Conservation (phyloP, 768 basidiomycete genomes). For the Porphyrellus cyaneotinctus region DNA sequence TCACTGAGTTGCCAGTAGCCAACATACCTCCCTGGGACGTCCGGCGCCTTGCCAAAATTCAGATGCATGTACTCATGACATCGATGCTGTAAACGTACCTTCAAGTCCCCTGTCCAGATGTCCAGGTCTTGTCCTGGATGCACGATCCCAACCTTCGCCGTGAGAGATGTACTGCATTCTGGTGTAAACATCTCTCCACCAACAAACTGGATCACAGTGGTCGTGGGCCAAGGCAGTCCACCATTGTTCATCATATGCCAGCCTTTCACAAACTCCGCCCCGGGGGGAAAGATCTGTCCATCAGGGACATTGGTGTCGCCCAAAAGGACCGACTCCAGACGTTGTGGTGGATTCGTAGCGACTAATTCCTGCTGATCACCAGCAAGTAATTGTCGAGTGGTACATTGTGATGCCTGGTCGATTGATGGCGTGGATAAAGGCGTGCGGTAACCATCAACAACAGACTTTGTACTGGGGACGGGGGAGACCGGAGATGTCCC, state of each 20-base stretch:
- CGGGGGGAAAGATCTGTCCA: constrained; percentile 75
- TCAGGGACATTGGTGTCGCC: constrained; percentile 68
- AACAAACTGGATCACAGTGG: constrained; percentile 65
- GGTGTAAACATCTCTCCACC: constrained; percentile 61
- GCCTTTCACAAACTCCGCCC: constrained; percentile 81
- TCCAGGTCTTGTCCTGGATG: constrained; percentile 56
- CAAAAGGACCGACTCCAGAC: constrained; percentile 53
- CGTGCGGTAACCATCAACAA: constrained; percentile 30
- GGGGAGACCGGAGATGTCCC: constrained; percentile 3
- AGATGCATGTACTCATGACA: background rate
- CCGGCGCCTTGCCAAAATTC: constrained; percentile 54
- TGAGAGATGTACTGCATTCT: constrained; percentile 26
- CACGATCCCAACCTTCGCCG: constrained; percentile 52
- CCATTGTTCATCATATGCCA: constrained; percentile 76
- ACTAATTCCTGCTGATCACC: background rate
- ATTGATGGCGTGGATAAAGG: constrained; percentile 10
- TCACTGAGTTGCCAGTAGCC: constrained; percentile 74
- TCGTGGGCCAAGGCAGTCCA: constrained; percentile 57
- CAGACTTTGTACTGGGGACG: constrained; percentile 18
- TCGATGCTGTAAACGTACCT: constrained; percentile 39
- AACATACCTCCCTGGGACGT: constrained; percentile 64
- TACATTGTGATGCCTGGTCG: background rate
- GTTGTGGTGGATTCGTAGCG: background rate
- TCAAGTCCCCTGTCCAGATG: constrained; percentile 70
- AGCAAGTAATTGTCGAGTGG: background rate